Percentiles rank a stretch among this genome's conserved stretches.
phyloP scores from a whole-genome alignment of 106 monocot genomes.

The Cymbidium sinense region DNA sequence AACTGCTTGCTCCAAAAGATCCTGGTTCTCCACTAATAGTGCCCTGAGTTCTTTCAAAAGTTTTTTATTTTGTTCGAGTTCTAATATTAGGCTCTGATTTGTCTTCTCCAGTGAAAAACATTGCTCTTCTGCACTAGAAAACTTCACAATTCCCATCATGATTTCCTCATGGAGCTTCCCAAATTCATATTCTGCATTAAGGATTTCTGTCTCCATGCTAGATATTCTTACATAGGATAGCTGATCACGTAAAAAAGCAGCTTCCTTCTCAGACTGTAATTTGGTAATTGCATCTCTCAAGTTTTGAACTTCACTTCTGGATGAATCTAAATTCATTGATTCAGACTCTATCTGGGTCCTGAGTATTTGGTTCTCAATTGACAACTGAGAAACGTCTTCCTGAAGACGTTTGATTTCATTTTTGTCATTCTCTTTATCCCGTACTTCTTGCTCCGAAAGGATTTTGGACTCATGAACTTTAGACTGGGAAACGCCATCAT shows the following conservation, averaged over 20 bases:
- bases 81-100: neutral
- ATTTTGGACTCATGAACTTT: neutral
- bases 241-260: slow-evolving; percentile 23
- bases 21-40: neutral
- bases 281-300: slow-evolving; percentile 35
- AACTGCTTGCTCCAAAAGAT: slow-evolving; percentile 5
- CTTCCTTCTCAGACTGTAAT: slow-evolving; percentile 28
- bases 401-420: slow-evolving; percentile 6
- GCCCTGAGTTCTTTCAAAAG: neutral
- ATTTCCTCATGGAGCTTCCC: slow-evolving; percentile 8
- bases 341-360: slow-evolving; percentile 9
- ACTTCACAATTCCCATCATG: slow-evolving; percentile 2
- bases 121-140: slow-evolving; percentile 3
- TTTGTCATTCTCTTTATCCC: neutral
- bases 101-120: neutral
- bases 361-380: slow-evolving; percentile 3
- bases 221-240: slow-evolving; percentile 26
- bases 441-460: neutral
- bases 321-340: slow-evolving; percentile 16
- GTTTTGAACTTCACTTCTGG: slow-evolving; percentile 20
- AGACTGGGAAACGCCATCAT: neutral
- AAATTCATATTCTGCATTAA: slow-evolving; percentile 26
- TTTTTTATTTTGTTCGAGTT: slow-evolving; percentile 2
- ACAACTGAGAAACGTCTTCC: slow-evolving; percentile 4
- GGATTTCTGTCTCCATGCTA: slow-evolving; percentile 31